These are phyloP conservation scores for Grosmannia clavigera DNA, from an alignment of 2,329 filamentous ascomycete species.

Conservation along the genomic window DNA sequence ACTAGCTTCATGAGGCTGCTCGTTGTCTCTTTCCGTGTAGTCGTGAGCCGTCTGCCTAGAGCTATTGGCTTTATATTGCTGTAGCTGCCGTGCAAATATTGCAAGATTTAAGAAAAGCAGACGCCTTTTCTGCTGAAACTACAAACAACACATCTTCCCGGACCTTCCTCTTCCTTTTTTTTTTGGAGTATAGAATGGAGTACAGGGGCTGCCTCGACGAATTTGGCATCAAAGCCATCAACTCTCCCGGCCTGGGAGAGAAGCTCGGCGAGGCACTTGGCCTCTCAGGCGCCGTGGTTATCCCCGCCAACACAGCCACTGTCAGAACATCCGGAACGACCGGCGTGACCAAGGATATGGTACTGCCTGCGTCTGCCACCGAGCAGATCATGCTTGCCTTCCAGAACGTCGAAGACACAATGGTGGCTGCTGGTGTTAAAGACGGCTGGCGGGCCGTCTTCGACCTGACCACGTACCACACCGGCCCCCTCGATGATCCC, in stretches of 20 bases:
- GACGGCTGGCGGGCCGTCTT: slow-evolving; percentile 3
- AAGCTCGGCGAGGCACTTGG: not conserved
- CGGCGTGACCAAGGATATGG: not conserved
- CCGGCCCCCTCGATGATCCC: not conserved
- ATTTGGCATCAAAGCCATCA: slow-evolving; percentile 1
- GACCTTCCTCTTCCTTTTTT: too few species aligned
- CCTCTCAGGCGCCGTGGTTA: not conserved
- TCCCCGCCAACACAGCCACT: not conserved
- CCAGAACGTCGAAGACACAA: slow-evolving; percentile 2
- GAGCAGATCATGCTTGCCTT: slow-evolving; percentile 3
- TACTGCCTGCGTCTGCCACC: not conserved
- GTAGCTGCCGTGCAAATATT: not conserved
- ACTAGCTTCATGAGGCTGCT: not conserved
- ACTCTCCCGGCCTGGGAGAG: slow-evolving; percentile 1
- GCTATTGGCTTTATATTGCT: not conserved
- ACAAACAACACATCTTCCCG: too few species aligned
- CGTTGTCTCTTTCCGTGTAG: not conserved
- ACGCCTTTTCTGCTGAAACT: too few species aligned
- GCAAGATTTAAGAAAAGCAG: too few species aligned
- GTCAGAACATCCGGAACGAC: not conserved
- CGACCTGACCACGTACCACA: slow-evolving; percentile 3
- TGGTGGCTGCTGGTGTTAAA: not conserved
- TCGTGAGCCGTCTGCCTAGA: not conserved
- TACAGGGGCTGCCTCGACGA: slow-evolving; percentile 2
- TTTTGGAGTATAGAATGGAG: not conserved